Evolutionary conservation across 179 eudicot species (phyloP), one percentile per base, ranked within the genome.

Genomic region (Heliamphora pulchella): DNA sequence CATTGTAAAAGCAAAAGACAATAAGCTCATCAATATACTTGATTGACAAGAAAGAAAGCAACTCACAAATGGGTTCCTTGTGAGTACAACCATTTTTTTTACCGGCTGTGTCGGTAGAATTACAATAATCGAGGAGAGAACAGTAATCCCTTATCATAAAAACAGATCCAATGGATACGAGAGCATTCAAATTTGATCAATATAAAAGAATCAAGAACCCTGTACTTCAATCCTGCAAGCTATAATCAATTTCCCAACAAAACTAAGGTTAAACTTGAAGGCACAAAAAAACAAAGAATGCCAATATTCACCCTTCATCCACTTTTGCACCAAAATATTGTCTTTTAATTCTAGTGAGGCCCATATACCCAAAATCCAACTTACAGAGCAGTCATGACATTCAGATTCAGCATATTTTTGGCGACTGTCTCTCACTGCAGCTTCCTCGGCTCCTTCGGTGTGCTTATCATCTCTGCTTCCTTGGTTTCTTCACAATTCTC

Each of bases 241-340:
- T 44, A 76, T 76, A 46, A 62, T 62, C 79, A 76, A 48, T 46
- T 65, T 64, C n/a, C 71, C 66, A 55, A 31, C 41, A 31, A 50
- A 62, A 62, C 57, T 62, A 57, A 18, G 61, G 66, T 65, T 65
- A 64, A 46, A 78, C 50, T 50, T 65, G 63, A 78, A 14, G 61
- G 73, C 7, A 66, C 64, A 77, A 14, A 63, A 2, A 63, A 51
- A 46, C 79, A 77, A 63, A 77, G 54, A 63, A 63, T 48, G 41
- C 48, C 46, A 13, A 46, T 22, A 18, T 47, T 63, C 20, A 63
- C 59, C 4, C 47, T 10, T 39, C 22, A 64, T 48, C 80, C 46
- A 14, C 47, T 31, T 67, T 13, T 65, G 80, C 8, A 50, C 62
- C 62, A 50, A 51, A 22, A 22, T 51, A 62, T 50, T 48, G 8